These are phyloP conservation scores for Claviceps humidiphila DNA, from an alignment of 2,329 filamentous ascomycete genomes.

Conservation along the genomic window DNA sequence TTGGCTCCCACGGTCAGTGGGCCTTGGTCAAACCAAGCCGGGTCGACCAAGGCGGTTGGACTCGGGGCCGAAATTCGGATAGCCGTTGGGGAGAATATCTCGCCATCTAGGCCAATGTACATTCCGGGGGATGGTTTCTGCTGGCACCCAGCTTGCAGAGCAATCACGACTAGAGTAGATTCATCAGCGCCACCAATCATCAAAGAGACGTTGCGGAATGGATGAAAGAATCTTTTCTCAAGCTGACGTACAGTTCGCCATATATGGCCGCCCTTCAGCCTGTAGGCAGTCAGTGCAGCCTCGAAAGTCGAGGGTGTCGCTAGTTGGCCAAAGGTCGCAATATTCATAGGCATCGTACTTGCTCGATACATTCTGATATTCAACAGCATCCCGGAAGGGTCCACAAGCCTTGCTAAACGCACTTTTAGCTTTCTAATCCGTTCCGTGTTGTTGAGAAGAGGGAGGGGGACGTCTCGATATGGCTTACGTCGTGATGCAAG, in stretches of 20 bases:
- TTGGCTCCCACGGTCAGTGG: constrained; percentile 40
- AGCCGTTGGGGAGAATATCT: constrained; percentile 33
- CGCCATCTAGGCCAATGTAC: constrained; percentile 36
- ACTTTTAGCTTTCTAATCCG: background rate
- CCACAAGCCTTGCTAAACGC: constrained; percentile 38
- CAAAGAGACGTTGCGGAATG: background rate
- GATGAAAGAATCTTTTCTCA: background rate
- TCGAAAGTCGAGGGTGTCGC: constrained; percentile 21
- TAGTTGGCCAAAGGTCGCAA: constrained; percentile 34
- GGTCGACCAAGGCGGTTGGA: constrained; percentile 24
- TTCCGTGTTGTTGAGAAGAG: background rate
- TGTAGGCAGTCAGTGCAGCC: constrained; percentile 35
- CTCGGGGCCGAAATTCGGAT: constrained; percentile 39
- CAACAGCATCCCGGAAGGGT: constrained; percentile 31
- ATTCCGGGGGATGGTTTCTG: constrained; percentile 34
- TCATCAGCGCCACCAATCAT: background rate
- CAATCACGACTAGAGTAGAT: constrained; percentile 27
- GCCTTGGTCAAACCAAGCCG: constrained; percentile 27
- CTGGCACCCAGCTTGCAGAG: constrained; percentile 42
- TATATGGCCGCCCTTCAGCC: constrained; percentile 22
- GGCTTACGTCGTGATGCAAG: constrained; percentile 39
- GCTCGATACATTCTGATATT: constrained; percentile 35
- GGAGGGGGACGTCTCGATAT: background rate
- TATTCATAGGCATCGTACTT: constrained; percentile 36
- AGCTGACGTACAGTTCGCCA: constrained; percentile 39